Conservation (phyloP, 345 rosid species). For the Salix exigua region DNA sequence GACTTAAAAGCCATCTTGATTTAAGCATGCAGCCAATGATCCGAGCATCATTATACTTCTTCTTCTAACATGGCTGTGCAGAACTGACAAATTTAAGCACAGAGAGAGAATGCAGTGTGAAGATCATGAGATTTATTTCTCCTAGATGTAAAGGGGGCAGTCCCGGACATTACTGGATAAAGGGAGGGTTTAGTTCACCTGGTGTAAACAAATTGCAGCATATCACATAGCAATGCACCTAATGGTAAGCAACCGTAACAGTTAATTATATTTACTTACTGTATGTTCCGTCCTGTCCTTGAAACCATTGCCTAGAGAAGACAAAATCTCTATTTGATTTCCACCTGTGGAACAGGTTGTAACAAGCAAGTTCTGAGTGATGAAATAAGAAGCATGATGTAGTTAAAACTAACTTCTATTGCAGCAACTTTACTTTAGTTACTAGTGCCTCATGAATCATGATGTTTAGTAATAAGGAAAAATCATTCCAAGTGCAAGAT, state of each 20-base stretch:
- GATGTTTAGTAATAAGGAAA: neutral
- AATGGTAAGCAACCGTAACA: constrained; percentile 10
- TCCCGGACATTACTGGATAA: neutral
- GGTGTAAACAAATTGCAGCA: neutral
- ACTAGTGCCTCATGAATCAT: neutral
- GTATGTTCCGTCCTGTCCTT: constrained; percentile 92
- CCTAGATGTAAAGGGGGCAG: neutral
- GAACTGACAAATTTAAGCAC: neutral
- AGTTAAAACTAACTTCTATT: neutral
- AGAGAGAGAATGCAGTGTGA: neutral
- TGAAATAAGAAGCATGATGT: constrained; percentile 2
- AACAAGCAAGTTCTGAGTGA: constrained; percentile 15
- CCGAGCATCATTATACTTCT: neutral
- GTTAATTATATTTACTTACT: constrained; percentile 49
- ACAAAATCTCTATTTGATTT: constrained; percentile 86
- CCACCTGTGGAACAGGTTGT: constrained; percentile 61
- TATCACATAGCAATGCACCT: neutral
- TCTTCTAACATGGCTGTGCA: neutral
- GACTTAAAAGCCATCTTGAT: neutral
- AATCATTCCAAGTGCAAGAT: neutral
- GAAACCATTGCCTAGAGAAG: constrained; percentile 96
- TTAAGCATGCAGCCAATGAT: neutral
- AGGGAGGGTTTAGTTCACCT: neutral
- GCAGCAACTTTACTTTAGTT: neutral
- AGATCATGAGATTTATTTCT: neutral